Conservation (phyloP, 108 stramenopile species). For the Pseudonitzschia multistriata region DNA sequence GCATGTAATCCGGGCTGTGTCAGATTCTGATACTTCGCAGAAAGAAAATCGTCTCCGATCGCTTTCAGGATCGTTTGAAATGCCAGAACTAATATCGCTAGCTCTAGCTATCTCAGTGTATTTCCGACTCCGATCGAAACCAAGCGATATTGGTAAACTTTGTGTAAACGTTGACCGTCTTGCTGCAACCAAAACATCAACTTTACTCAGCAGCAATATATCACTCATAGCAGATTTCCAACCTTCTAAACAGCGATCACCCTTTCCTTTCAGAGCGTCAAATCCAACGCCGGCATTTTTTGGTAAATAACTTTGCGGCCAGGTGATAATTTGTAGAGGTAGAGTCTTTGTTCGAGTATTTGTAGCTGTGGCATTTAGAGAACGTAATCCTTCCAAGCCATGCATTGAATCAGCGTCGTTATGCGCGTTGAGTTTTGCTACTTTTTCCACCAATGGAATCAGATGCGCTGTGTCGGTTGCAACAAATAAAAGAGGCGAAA, state of each 20-base stretch:
- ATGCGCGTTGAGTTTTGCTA: constrained; percentile 11
- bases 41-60: constrained; percentile 14
- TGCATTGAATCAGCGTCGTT: constrained; percentile 10
- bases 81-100: not conserved
- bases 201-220: constrained; percentile 42
- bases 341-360: not conserved
- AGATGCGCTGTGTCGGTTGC: constrained; percentile 50
- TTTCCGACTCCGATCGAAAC: constrained; percentile 28
- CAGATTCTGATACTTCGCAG: constrained; percentile 44
- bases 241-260: constrained; percentile 35
- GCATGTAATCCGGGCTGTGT: constrained; percentile 31
- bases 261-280: constrained; percentile 22
- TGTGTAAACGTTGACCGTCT: constrained; percentile 48
- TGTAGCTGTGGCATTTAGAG: not conserved
- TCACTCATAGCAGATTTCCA: constrained; percentile 46
- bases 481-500: constrained; percentile 41
- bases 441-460: constrained; percentile 32
- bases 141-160: constrained; percentile 43
- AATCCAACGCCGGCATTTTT: constrained; percentile 39
- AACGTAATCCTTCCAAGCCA: not conserved
- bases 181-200: constrained; percentile 48
- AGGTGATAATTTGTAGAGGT: constrained; percentile 5
- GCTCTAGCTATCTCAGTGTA: not conserved
- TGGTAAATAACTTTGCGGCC: constrained; percentile 32
- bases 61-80: not conserved